Conservation (phyloP, 768 basidiomycete species). For the Strobilomyces confusus region DNA sequence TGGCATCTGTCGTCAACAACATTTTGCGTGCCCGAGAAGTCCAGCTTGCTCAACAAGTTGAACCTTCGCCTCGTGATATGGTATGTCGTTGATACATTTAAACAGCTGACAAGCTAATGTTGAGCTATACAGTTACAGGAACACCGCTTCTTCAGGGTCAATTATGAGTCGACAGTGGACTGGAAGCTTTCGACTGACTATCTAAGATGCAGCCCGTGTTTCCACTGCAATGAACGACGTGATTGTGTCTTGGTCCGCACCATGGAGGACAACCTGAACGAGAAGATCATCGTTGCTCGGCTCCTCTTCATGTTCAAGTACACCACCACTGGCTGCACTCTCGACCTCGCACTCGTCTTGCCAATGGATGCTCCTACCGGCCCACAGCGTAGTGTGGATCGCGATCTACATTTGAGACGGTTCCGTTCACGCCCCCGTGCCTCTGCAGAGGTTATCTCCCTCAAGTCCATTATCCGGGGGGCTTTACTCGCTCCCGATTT, state of each 20-base stretch:
- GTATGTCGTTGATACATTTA: neutral
- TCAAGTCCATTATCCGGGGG: neutral
- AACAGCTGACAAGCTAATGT: neutral
- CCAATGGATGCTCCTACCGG: neutral
- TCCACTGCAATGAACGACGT: neutral
- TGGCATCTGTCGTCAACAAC: neutral
- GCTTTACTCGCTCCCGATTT: neutral
- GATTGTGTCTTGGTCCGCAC: neutral
- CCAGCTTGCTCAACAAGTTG: neutral
- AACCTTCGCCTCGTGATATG: neutral
- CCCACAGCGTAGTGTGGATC: neutral
- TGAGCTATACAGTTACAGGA: neutral
- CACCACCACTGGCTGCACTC: neutral
- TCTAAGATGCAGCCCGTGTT: neutral
- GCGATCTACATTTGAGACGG: neutral
- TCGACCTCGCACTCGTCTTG: neutral
- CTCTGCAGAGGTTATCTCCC: neutral
- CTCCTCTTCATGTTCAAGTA: neutral
- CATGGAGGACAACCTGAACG: neutral
- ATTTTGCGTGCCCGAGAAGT: neutral
- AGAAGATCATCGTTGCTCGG: neutral
- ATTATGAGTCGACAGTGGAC: neutral
- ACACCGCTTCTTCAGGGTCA: neutral
- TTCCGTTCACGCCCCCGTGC: neutral
- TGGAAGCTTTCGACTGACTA: neutral